Conservation (phyloP, 805 yeast genomes). For the Candida patagonica region DNA sequence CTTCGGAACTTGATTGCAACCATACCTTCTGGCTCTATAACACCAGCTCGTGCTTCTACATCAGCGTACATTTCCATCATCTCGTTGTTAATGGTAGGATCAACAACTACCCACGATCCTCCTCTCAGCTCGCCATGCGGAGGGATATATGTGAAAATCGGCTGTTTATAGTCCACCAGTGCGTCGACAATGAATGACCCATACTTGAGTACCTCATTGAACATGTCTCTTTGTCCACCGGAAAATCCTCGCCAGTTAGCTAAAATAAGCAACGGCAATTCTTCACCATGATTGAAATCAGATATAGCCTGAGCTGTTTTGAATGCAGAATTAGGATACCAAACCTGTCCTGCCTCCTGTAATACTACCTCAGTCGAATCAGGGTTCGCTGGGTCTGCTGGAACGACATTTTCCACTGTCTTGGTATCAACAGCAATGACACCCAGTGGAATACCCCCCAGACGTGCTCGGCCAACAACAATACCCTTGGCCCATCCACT, state of each 20-base stretch:
- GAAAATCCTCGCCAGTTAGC: constrained; percentile 99
- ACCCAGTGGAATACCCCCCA: constrained; percentile 99
- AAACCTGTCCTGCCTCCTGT: constrained; percentile 98
- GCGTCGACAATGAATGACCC: constrained; percentile 98
- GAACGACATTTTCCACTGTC: constrained; percentile 77
- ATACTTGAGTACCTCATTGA: constrained; percentile 92
- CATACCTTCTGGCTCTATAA: constrained; percentile 97
- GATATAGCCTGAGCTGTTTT: constrained; percentile 98
- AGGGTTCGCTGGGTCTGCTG: constrained; percentile 99
- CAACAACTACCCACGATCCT: constrained; percentile 99
- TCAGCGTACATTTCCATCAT: constrained; percentile 99
- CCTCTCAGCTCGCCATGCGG: constrained; percentile 99
- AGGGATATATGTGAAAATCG: constrained; percentile 93
- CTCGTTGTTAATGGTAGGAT: constrained; percentile 91
- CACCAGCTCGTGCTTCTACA: constrained; percentile 92
- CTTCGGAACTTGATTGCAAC: constrained; percentile 97
- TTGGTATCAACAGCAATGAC: constrained; percentile 94
- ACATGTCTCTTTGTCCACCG: constrained; percentile 99
- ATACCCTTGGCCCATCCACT: constrained; percentile 99
- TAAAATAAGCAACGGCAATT: constrained; percentile 90
- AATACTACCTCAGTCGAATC: constrained; percentile 78
- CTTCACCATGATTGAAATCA: constrained; percentile 97
- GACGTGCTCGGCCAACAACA: constrained; percentile 96
- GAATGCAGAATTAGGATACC: constrained; percentile 99
- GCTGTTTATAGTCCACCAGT: constrained; percentile 89